Conservation (phyloP, 1,139 yeast species). For the Diutina scorzettiae region DNA sequence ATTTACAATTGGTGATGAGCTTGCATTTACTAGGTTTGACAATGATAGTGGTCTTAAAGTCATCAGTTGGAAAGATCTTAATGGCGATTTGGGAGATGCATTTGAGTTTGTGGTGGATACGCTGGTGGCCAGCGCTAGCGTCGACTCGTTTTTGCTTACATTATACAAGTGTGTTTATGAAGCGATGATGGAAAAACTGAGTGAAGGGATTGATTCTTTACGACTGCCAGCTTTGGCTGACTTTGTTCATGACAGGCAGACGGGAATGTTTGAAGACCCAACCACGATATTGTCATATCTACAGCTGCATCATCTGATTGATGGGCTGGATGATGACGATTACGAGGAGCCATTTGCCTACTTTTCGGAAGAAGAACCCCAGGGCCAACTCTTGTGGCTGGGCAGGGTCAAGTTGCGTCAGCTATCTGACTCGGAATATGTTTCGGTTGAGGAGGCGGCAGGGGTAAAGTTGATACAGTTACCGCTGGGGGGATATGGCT, state of each 20-base stretch:
- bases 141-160: constrained; percentile 53
- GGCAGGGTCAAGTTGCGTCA: no score
- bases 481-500: no score
- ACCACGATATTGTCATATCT: neutral
- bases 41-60: constrained; percentile 23
- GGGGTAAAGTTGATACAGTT: no score
- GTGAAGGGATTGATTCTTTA: constrained; percentile 30
- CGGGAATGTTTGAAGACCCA: neutral
- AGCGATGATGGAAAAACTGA: constrained; percentile 50
- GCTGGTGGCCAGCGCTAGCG: constrained; percentile 41
- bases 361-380: no score
- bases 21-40: neutral
- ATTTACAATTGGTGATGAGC: constrained; percentile 1
- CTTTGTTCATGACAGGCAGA: constrained; percentile 30
- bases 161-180: constrained; percentile 68
- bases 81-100: constrained; percentile 78
- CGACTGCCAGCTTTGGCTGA: constrained; percentile 35
- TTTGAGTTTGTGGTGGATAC: constrained; percentile 72
- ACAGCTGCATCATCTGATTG: neutral
- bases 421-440: no score
- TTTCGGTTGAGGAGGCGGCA: no score
- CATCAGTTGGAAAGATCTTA: constrained; percentile 70
- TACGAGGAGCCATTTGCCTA: neutral
- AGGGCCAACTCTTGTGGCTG: no score
- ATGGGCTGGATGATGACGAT: neutral